Evolutionary conservation across 345 rosid species (phyloP).

Genomic region (Eucalyptus marginata): DNA sequence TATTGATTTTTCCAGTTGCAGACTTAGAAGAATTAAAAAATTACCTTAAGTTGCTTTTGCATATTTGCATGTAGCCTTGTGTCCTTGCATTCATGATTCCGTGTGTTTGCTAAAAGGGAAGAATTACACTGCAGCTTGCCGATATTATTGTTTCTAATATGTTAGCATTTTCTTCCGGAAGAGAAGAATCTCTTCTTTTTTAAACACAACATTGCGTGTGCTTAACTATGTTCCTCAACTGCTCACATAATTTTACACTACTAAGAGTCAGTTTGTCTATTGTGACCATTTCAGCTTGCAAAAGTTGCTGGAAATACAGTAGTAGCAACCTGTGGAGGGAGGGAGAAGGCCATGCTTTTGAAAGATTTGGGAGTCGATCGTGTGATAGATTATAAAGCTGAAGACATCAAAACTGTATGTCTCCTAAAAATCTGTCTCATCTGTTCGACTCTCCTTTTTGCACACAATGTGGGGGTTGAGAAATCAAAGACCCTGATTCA

Average conservation of each 20-base stretch:
- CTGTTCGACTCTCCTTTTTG: neutral
- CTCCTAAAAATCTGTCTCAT: neutral
- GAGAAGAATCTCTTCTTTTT: neutral
- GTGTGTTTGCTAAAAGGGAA: neutral
- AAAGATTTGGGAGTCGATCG: slow-evolving; percentile 79
- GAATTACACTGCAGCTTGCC: neutral
- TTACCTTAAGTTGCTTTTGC: neutral
- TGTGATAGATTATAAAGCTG: slow-evolving; percentile 78
- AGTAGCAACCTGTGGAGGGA: slow-evolving; percentile 92
- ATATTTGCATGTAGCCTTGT: neutral
- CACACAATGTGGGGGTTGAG: neutral
- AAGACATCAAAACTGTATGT: slow-evolving; percentile 74
- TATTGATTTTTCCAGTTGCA: neutral
- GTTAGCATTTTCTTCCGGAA: neutral
- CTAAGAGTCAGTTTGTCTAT: neutral
- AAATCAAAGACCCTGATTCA: neutral
- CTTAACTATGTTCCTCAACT: neutral
- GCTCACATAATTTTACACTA: neutral
- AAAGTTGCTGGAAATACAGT: slow-evolving; percentile 78
- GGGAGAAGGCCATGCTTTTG: slow-evolving; percentile 69
- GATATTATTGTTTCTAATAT: neutral
- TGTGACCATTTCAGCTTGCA: slow-evolving; percentile 51
- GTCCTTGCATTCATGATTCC: neutral
- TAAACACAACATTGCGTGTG: neutral
- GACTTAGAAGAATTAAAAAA: neutral